Percentiles rank a stretch among this genome's conserved stretches.
These are phyloP conservation scores for Lipomyces orientalis DNA, from an alignment of 805 yeast species.

Conservation along the genomic window DNA sequence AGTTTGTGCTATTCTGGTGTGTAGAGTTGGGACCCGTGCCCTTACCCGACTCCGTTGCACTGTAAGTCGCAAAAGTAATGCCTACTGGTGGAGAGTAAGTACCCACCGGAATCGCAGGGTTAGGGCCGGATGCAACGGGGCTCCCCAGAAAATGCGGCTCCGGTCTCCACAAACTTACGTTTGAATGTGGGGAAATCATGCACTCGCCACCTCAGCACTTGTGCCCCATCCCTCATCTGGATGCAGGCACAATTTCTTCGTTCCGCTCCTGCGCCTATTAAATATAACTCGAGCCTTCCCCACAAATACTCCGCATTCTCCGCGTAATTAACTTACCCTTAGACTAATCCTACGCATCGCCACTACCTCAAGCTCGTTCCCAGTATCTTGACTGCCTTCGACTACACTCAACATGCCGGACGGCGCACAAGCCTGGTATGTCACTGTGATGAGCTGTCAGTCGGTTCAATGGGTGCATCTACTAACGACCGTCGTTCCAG, in stretches of 20 bases:
- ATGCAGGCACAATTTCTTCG: neutral
- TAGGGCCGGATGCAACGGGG: neutral
- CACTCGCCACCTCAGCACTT: no score
- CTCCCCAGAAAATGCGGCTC: slow-evolving; percentile 2
- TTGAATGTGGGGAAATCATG: neutral
- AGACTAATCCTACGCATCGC: no score
- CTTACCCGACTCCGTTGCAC: neutral
- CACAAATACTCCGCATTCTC: neutral
- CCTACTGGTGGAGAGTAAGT: no score
- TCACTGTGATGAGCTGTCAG: neutral
- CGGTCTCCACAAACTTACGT: neutral
- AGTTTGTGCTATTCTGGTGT: neutral
- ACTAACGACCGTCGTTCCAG: slow-evolving; percentile 33
- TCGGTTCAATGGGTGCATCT: neutral
- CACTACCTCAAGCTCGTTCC: neutral
- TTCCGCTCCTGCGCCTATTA: neutral
- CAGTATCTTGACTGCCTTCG: neutral
- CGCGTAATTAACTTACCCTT: neutral
- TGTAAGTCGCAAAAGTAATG: no score
- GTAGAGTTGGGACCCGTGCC: neutral
- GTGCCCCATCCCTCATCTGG: no score
- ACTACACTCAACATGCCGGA: slow-evolving; percentile 45
- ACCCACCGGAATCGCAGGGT: neutral
- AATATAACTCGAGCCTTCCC: neutral
- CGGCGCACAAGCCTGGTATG: slow-evolving; percentile 50